phyloP scores from a whole-genome alignment of 805 yeast species.

The Metschnikowia dekortorum region DNA sequence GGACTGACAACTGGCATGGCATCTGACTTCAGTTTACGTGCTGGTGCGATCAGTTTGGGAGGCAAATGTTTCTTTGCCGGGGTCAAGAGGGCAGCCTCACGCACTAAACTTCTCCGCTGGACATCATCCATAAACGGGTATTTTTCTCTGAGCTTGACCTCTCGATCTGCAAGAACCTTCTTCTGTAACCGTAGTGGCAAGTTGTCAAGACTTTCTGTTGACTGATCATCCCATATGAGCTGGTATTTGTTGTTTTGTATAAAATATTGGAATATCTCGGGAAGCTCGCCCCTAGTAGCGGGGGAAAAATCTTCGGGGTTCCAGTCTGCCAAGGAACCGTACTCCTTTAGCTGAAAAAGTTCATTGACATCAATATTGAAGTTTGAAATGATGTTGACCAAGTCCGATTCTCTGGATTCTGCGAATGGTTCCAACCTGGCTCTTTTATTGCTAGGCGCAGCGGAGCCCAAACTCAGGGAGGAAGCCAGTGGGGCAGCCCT shows the following conservation, averaged over 20 bases:
- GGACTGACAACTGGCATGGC: not conserved
- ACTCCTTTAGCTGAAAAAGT: conserved; percentile 58
- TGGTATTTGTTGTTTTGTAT: conserved; percentile 22
- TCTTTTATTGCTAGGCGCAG: conserved; percentile 3
- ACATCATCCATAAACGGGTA: conserved; percentile 35
- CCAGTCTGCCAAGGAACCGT: conserved; percentile 58
- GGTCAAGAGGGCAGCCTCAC: conserved; percentile 15
- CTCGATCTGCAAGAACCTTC: conserved; percentile 33
- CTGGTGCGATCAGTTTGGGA: not conserved
- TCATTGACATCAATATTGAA: conserved; percentile 54
- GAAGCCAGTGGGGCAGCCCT: not conserved
- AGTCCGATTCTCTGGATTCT: not conserved
- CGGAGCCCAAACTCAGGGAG: not conserved
- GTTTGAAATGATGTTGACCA: conserved; percentile 39
- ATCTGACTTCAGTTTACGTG: not conserved
- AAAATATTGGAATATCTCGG: conserved; percentile 32
- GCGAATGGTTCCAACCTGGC: conserved; percentile 6
- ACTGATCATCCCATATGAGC: conserved; percentile 32
- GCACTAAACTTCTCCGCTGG: conserved; percentile 18
- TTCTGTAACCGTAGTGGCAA: conserved; percentile 40
- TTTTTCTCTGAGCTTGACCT: conserved; percentile 25
- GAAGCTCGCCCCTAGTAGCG: conserved; percentile 21
- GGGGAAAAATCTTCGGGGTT: conserved; percentile 46
- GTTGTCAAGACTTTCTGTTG: conserved; percentile 19
- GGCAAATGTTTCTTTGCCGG: not conserved